Percentiles rank a stretch among this genome's conserved stretches.
Conservation (phyloP, 768 basidiomycete genomes). For the Podaxis sp. region DNA sequence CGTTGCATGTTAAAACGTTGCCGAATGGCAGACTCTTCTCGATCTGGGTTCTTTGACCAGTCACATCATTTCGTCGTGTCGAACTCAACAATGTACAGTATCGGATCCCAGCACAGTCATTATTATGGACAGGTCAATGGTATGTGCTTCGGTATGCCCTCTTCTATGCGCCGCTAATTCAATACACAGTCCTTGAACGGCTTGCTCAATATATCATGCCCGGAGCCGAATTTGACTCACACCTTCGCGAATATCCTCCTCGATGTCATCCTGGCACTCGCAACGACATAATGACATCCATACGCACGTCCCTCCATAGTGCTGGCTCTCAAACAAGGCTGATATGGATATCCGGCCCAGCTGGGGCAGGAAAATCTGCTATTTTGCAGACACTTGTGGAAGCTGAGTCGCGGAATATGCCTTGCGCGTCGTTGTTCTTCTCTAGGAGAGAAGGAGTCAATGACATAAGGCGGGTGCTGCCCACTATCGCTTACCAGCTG, state of each 20-base stretch:
- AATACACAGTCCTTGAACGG: not conserved
- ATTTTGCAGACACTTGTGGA: slow-evolving; percentile 9
- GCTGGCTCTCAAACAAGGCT: not conserved
- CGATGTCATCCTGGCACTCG: slow-evolving; percentile 8
- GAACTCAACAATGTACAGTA: slow-evolving; percentile 3
- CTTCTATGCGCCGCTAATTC: too few relatives aligned
- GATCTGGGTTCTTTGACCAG: not conserved
- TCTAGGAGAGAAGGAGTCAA: not conserved
- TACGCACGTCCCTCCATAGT: not conserved
- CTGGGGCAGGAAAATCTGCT: slow-evolving; percentile 8
- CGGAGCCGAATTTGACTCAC: not conserved
- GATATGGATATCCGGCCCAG: slow-evolving; percentile 4
- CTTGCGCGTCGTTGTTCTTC: not conserved
- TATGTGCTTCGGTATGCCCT: not conserved
- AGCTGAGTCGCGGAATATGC: not conserved
- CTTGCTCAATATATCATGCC: not conserved
- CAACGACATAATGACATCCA: not conserved
- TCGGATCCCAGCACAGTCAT: slow-evolving; percentile 7
- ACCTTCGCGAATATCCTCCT: slow-evolving; percentile 2
- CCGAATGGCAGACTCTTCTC: not conserved
- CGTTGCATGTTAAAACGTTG: not conserved
- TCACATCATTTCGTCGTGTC: slow-evolving; percentile 3
- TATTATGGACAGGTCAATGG: not conserved
- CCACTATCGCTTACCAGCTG: slow-evolving; percentile 1
- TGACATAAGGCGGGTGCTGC: not conserved